Evolutionary conservation across 352 stramenopile species (phyloP).

Genomic region (Plasmopara muralis): DNA sequence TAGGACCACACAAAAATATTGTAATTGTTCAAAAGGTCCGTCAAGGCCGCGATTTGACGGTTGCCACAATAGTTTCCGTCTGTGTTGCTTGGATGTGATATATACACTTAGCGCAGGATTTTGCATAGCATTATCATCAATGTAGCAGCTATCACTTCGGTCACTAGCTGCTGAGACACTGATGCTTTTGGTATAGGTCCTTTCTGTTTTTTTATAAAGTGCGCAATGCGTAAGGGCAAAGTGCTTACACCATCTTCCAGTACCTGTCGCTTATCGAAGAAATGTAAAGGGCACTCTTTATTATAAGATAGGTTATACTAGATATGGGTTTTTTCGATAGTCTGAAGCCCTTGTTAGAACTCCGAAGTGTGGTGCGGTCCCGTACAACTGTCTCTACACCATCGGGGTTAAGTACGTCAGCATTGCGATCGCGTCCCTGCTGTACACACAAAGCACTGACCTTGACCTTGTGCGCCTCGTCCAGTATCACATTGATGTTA

Average conservation of each 20-base stretch:
- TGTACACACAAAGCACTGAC: background rate
- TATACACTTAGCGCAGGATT: too few relatives aligned
- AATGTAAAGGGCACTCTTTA: background rate
- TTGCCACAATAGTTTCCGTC: too few relatives aligned
- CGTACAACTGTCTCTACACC: background rate
- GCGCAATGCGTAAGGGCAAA: background rate
- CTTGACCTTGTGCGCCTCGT: background rate
- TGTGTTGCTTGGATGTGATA: too few relatives aligned
- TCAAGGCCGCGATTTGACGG: too few relatives aligned
- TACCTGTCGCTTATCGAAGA: background rate
- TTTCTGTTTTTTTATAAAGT: too few relatives aligned
- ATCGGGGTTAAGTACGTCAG: conserved; percentile 1
- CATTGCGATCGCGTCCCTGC: background rate
- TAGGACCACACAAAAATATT: too few relatives aligned
- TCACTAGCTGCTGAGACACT: too few relatives aligned
- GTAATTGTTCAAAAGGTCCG: too few relatives aligned
- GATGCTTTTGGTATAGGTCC: too few relatives aligned
- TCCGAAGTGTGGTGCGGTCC: background rate
- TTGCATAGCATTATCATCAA: too few relatives aligned
- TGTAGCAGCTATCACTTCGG: too few relatives aligned
- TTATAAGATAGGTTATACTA: background rate
- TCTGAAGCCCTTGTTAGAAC: background rate
- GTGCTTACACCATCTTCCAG: background rate
- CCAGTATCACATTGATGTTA: background rate
- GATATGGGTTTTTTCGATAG: background rate